These are phyloP conservation scores for Oenanthe sinensis DNA, from an alignment of 129 eudicot genomes.

Conservation along the genomic window DNA sequence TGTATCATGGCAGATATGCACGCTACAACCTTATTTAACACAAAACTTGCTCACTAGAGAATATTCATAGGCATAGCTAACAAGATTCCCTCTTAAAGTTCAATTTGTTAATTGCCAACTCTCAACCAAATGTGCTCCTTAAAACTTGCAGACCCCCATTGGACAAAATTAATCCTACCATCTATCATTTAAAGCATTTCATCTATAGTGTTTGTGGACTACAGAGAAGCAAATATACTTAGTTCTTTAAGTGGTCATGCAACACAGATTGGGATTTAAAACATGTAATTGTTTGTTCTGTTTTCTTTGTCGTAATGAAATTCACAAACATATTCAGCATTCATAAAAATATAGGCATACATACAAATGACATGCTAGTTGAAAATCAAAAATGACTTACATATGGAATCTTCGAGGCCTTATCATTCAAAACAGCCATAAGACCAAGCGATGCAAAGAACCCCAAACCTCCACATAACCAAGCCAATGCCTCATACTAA, in stretches of 20 bases:
- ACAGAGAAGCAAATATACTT: not conserved
- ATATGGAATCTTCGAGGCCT: conserved; percentile 78
- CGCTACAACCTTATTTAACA: not conserved
- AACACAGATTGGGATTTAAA: not conserved
- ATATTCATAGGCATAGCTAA: not conserved
- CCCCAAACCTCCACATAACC: conserved; percentile 88
- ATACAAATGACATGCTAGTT: not conserved
- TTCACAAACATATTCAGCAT: not conserved
- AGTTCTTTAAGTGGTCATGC: not conserved
- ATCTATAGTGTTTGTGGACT: not conserved
- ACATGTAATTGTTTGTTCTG: not conserved
- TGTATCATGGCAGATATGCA: not conserved
- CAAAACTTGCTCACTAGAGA: not conserved
- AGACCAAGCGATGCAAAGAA: conserved; percentile 71
- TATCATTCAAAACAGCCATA: conserved; percentile 73
- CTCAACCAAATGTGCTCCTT: not conserved
- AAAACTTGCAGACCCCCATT: not conserved
- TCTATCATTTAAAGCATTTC: not conserved
- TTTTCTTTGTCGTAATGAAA: not conserved
- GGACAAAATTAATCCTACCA: not conserved
- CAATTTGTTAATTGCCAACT: not conserved
- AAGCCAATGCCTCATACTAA: conserved; percentile 92
- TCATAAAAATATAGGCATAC: not conserved
- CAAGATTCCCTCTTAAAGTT: not conserved
- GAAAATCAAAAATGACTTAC: conserved; percentile 31